phyloP scores from a whole-genome alignment of 2,329 filamentous ascomycete genomes.

The Fusarium cicatricum region DNA sequence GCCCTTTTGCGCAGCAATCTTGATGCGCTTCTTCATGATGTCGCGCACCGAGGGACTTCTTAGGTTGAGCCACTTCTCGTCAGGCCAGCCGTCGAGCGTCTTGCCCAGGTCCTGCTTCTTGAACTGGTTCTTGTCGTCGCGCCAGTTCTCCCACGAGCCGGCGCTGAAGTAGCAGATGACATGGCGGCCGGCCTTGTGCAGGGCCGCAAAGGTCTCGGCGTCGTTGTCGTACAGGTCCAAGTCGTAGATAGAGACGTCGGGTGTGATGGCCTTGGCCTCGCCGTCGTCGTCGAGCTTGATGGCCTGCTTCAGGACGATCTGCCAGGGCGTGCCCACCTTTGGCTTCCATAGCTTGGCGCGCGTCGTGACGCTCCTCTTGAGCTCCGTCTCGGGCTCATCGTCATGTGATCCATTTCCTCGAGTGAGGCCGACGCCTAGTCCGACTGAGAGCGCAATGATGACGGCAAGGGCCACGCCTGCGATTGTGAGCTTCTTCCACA shows the following conservation, averaged over 20 bases:
- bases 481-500: constrained; percentile 45
- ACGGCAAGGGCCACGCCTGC: constrained; percentile 37
- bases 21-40: constrained; percentile 70
- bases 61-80: constrained; percentile 73
- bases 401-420: constrained; percentile 40
- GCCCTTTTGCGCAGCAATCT: constrained; percentile 66
- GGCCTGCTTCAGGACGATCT: constrained; percentile 63
- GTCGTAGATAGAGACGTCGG: constrained; percentile 60
- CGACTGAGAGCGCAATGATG: constrained; percentile 58
- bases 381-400: constrained; percentile 25
- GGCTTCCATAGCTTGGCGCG: constrained; percentile 59
- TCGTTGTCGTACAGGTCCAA: constrained; percentile 65
- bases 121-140: constrained; percentile 66
- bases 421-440: constrained; percentile 64
- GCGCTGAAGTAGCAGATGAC: constrained; percentile 81
- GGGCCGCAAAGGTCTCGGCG: constrained; percentile 57
- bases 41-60: constrained; percentile 64
- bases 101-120: constrained; percentile 63
- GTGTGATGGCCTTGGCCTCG: constrained; percentile 39
- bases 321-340: constrained; percentile 62
- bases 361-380: constrained; percentile 16
- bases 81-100: constrained; percentile 68
- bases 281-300: constrained; percentile 54
- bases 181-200: constrained; percentile 64
- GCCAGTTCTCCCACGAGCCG: constrained; percentile 71